These are phyloP conservation scores for Amylostereum areolatum DNA, from an alignment of 1,284 basidiomycete species.

Conservation along the genomic window DNA sequence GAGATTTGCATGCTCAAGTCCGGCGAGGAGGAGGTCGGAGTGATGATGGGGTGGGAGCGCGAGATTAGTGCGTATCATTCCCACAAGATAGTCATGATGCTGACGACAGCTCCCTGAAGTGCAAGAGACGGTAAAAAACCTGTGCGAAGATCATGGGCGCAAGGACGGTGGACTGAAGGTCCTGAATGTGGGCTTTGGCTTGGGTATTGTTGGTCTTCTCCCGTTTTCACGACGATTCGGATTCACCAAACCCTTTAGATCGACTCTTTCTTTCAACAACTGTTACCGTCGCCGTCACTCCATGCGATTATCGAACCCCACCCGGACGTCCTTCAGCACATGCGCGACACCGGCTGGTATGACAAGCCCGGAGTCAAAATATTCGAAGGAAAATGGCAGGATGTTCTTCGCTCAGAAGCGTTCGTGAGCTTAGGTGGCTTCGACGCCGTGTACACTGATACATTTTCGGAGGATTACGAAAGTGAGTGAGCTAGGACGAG, in stretches of 20 bases:
- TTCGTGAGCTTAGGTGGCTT: slow-evolving; percentile 64
- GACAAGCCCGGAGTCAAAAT: slow-evolving; percentile 74
- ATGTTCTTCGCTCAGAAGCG: slow-evolving; percentile 58
- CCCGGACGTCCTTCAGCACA: slow-evolving; percentile 80
- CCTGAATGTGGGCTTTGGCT: slow-evolving; percentile 91
- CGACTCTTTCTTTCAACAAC: slow-evolving; percentile 74
- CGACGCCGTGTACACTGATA: slow-evolving; percentile 93
- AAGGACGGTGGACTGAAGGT: slow-evolving; percentile 52
- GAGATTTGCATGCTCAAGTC: slow-evolving; percentile 75
- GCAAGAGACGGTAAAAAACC: slow-evolving; percentile 58
- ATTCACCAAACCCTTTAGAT: slow-evolving; percentile 44
- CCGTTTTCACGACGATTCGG: neutral
- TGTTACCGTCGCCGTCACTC: slow-evolving; percentile 52
- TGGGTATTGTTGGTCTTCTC: slow-evolving; percentile 75
- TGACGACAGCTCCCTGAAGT: slow-evolving; percentile 32
- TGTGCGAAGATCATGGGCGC: slow-evolving; percentile 52
- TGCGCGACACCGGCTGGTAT: slow-evolving; percentile 73
- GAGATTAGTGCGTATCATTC: slow-evolving; percentile 55
- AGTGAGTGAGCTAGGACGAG: slow-evolving; percentile 32
- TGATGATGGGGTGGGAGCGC: slow-evolving; percentile 97
- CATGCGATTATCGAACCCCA: slow-evolving; percentile 97
- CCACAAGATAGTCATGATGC: neutral
- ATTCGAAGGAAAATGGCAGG: slow-evolving; percentile 92
- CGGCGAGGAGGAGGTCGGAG: slow-evolving; percentile 69
- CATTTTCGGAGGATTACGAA: slow-evolving; percentile 86